A percentile compares a stretch with the other conserved stretches of the same genome.
These are phyloP conservation scores for Penicillium angulare DNA, from an alignment of 495 filamentous ascomycete genomes.

Conservation along the genomic window DNA sequence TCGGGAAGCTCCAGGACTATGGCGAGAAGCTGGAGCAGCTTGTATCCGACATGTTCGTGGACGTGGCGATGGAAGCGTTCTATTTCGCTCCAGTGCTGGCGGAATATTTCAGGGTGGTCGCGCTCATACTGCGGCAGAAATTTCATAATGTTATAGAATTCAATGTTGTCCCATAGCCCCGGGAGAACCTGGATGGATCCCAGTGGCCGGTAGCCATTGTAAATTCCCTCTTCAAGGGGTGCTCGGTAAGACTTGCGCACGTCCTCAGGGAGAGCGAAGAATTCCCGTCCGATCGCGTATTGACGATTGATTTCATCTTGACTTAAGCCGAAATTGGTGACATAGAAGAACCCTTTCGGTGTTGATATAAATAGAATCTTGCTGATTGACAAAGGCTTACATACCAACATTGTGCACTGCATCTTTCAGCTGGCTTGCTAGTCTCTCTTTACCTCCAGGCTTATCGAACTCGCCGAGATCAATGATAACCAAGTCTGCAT, in stretches of 20 bases:
- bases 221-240: conserved; percentile 44
- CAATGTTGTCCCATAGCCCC: conserved; percentile 47
- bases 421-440: conserved; percentile 51
- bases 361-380: neutral
- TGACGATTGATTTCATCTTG: conserved; percentile 51
- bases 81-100: conserved; percentile 43
- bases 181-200: conserved; percentile 23
- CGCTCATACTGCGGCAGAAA: conserved; percentile 43
- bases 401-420: conserved; percentile 47
- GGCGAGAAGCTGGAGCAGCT: conserved; percentile 48
- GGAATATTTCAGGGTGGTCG: conserved; percentile 42
- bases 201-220: conserved; percentile 36
- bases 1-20: conserved; percentile 53
- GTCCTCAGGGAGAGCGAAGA: conserved; percentile 49
- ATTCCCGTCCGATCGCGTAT: conserved; percentile 48
- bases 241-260: conserved; percentile 47
- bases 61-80: conserved; percentile 46
- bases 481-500: conserved; percentile 51
- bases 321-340: conserved; percentile 49
- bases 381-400: neutral
- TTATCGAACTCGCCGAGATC: conserved; percentile 49
- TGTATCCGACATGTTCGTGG: conserved; percentile 44
- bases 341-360: conserved; percentile 48
- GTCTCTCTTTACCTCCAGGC: conserved; percentile 50
- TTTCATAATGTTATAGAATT: conserved; percentile 57